phyloP scores from a whole-genome alignment of 1,284 basidiomycete genomes.

The Coniferiporia sulphurascens region DNA sequence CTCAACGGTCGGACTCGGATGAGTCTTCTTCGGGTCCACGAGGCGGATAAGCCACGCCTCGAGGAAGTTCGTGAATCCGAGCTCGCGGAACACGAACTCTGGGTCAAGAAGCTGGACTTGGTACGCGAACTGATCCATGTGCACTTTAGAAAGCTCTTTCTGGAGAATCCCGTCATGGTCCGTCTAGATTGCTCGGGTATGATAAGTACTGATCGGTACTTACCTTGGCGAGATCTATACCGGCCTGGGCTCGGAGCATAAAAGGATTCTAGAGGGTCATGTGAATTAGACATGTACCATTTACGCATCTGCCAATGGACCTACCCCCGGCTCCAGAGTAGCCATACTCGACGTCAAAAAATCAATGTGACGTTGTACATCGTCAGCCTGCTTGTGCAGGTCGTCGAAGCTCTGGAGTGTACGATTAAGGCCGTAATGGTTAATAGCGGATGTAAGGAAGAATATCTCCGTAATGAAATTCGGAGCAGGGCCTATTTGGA shows the following conservation, averaged over 20 bases:
- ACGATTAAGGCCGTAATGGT: constrained; percentile 81
- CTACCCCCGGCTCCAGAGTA: constrained; percentile 71
- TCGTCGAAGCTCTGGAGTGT: constrained; percentile 74
- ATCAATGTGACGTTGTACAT: constrained; percentile 75
- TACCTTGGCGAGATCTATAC: constrained; percentile 73
- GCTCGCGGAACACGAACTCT: constrained; percentile 74
- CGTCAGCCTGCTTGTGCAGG: constrained; percentile 69
- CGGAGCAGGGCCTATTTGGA: constrained; percentile 43
- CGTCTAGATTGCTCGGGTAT: neutral
- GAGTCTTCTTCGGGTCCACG: constrained; percentile 79
- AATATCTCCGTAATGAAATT: constrained; percentile 98
- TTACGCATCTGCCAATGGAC: constrained; percentile 25
- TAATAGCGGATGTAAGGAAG: constrained; percentile 80
- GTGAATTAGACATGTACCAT: constrained; percentile 6
- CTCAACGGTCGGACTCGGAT: constrained; percentile 70
- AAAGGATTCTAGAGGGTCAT: constrained; percentile 47
- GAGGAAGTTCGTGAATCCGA: constrained; percentile 84
- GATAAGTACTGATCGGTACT: neutral
- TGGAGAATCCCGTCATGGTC: constrained; percentile 26
- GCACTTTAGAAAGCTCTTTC: constrained; percentile 66
- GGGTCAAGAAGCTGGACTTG: constrained; percentile 87
- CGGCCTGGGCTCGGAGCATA: constrained; percentile 63
- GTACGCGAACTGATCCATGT: constrained; percentile 71
- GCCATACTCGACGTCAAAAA: constrained; percentile 62
- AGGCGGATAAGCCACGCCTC: constrained; percentile 94